Evolutionary conservation across 768 basidiomycete genomes (phyloP).

Genomic region (Lentinula raphanica): DNA sequence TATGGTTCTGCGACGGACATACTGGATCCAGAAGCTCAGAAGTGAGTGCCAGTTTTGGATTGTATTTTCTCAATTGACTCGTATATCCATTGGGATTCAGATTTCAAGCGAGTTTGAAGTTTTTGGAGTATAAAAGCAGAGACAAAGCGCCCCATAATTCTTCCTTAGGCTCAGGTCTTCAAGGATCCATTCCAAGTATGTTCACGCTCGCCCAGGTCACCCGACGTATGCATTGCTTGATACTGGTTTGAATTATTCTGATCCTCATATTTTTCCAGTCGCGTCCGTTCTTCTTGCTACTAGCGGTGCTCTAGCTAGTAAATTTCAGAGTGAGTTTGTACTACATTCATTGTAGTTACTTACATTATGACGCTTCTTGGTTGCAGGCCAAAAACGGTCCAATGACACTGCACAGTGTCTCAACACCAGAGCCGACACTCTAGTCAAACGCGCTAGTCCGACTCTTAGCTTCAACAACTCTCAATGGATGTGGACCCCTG

Average conservation of each 20-base stretch:
- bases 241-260: background rate
- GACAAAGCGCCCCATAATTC: no score
- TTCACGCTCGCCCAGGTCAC: background rate
- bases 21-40: no score
- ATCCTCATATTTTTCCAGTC: background rate
- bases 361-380: background rate
- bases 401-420: background rate
- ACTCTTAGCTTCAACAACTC: background rate
- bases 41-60: no score
- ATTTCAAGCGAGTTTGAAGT: no score
- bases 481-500: slow-evolving; percentile 25
- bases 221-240: background rate
- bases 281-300: background rate
- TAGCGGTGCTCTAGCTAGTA: background rate
- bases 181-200: background rate
- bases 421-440: background rate
- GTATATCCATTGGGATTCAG: no score
- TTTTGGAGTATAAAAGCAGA: background rate
- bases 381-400: background rate
- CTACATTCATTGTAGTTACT: background rate
- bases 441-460: background rate
- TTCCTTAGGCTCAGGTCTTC: background rate
- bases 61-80: no score
- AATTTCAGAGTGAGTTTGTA: background rate
- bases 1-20: no score